Base-by-base conservation (phyloP, 805 yeast species). In the Myxozyma melibiosi region DNA sequence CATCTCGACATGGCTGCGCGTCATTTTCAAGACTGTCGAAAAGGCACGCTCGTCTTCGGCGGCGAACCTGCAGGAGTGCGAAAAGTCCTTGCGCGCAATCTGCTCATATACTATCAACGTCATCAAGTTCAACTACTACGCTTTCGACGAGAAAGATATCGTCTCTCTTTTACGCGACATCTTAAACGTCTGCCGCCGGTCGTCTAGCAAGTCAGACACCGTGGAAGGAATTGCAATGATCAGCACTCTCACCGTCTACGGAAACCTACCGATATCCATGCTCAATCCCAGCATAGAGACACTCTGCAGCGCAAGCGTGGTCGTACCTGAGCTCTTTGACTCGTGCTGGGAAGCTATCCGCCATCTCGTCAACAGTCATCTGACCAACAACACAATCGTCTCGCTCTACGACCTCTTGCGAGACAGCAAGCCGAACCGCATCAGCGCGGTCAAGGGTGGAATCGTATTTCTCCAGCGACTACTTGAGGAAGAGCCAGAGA, bases 91-190 rank as follows among this genome's bases (percentile, higher is more conserved):
- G 54, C 68, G 66, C 35, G 51, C 57, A 11, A 59, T 80, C 13
- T 58, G 56, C 22, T 46, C 55, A 2, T 51, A 42, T 64, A 67
- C 79, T 9, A 70, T 69, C 28, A 77, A 77, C 54, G 76, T 82
- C 53, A 68, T 84, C 41, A 77, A 78, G 63, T 78, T 71, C 70
- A 82, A 79, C 61, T 76, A 75, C 60, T 73, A 76, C 16, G 63
- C 76, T 2, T 72, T 81, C 53, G 80, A 77, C 33, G 81, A 77
- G 30, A 49, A 55, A 2, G 75, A 75, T 20, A 66, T 75, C 4
- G 69, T 73, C 7, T 58, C 65, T 0, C 63, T 80, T 2, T 58
- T 82, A 22, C 62, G 67, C 9, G 67, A 65, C 24, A 65, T 75
- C 1, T 72, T 77, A 1, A 68, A 71, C 13, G 68, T 82, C 16